These are phyloP conservation scores for Aegilops longissima DNA, from an alignment of 176 grass and related monocot genomes.

Conservation along the genomic window DNA sequence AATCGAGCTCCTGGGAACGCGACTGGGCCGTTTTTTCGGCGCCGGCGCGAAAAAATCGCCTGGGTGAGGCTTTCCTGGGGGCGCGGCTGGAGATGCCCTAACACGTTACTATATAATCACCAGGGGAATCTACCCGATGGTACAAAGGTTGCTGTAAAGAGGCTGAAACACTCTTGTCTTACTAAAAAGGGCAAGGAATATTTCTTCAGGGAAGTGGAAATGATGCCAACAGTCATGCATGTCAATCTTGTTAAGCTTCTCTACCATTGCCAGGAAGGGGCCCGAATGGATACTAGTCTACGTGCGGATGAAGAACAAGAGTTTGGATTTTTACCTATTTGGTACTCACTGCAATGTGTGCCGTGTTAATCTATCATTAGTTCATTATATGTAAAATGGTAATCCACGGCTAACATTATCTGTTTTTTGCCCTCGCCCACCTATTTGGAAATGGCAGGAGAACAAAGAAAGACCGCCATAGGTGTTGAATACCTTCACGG, in stretches of 20 bases:
- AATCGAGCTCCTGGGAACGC: too few species aligned
- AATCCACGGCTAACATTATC: too few species aligned
- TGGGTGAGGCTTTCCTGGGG: too few species aligned
- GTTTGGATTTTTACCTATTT: not conserved
- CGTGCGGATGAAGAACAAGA: not conserved
- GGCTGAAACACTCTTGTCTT: not conserved
- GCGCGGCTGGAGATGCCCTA: too few species aligned
- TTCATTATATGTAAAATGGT: too few species aligned
- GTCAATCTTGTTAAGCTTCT: not conserved
- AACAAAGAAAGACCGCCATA: not conserved
- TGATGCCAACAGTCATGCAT: not conserved
- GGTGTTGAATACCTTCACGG: not conserved
- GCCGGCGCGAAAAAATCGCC: too few species aligned
- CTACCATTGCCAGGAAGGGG: not conserved
- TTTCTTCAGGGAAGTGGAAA: not conserved
- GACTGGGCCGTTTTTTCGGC: too few species aligned
- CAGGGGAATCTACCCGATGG: too few species aligned
- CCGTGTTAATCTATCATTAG: too few species aligned
- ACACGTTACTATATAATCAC: too few species aligned
- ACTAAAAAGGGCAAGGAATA: not conserved
- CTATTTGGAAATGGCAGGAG: not conserved
- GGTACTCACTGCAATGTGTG: not conserved
- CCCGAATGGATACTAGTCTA: not conserved
- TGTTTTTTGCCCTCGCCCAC: too few species aligned
- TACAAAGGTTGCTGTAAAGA: not conserved